Evolutionary conservation across 140 eudicot species (phyloP).

Genomic region (Ambrosia hybrid): DNA sequence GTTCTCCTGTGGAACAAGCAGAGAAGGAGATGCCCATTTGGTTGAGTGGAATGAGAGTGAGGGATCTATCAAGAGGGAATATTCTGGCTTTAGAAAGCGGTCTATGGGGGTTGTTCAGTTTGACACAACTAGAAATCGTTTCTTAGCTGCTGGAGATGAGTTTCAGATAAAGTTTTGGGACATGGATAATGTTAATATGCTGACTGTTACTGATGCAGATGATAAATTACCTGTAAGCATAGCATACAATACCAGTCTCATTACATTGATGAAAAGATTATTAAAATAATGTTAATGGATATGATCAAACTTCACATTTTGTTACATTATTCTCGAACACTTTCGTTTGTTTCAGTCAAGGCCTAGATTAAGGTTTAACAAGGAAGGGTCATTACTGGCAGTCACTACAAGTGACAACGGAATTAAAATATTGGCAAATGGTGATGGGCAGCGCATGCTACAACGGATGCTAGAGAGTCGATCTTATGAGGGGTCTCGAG

Average conservation of each 20-base stretch:
- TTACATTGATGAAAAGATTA: neutral
- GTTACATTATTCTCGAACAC: neutral
- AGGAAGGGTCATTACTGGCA: conserved; percentile 90
- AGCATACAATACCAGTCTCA: conserved; percentile 22
- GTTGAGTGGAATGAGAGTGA: conserved; percentile 99
- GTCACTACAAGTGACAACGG: conserved; percentile 86
- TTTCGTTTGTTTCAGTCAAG: conserved; percentile 60
- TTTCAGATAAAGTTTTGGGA: conserved; percentile 92
- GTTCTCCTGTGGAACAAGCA: conserved; percentile 95
- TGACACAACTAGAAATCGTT: conserved; percentile 88
- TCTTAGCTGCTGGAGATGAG: conserved; percentile 96
- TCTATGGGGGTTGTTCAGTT: conserved; percentile 93
- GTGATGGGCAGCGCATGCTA: conserved; percentile 83
- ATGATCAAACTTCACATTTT: neutral
- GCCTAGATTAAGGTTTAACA: conserved; percentile 79
- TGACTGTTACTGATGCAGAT: conserved; percentile 73
- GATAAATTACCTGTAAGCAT: conserved; percentile 85
- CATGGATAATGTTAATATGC: conserved; percentile 71
- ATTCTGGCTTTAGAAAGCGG: conserved; percentile 76
- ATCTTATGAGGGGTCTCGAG: conserved; percentile 69
- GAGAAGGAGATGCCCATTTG: conserved; percentile 92
- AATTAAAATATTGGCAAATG: conserved; percentile 71
- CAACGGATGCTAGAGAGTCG: conserved; percentile 71
- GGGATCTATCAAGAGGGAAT: conserved; percentile 91
- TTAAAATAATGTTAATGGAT: neutral